Conservation (phyloP, 768 basidiomycete species). For the Xerocomus brunneocitrinus region DNA sequence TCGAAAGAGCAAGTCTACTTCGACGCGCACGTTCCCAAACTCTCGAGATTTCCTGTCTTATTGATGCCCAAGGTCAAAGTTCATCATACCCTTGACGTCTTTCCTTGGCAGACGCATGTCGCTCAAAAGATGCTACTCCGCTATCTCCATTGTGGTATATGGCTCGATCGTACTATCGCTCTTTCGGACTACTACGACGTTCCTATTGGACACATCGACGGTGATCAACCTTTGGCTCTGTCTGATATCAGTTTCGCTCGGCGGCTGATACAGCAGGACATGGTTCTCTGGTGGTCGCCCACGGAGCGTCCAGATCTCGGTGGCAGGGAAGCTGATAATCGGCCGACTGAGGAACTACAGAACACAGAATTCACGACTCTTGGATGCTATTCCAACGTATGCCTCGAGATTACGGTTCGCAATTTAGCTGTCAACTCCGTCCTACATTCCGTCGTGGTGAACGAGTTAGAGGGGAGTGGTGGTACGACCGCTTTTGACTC, state of each 20-base stretch:
- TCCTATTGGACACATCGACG: conserved; percentile 88
- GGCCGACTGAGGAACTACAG: conserved; percentile 70
- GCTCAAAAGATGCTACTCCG: conserved; percentile 79
- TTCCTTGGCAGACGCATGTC: conserved; percentile 86
- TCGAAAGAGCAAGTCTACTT: conserved; percentile 81
- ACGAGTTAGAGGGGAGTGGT: conserved; percentile 95
- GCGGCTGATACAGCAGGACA: conserved; percentile 79
- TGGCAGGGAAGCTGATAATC: conserved; percentile 83
- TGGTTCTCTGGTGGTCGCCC: conserved; percentile 95
- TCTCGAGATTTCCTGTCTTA: conserved; percentile 81
- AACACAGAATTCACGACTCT: conserved; percentile 81
- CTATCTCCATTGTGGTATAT: conserved; percentile 71
- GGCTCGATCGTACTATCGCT: conserved; percentile 75
- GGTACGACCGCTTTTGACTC: conserved; percentile 94
- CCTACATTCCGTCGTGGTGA: conserved; percentile 89
- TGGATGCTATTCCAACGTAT: conserved; percentile 91
- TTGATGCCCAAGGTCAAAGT: conserved; percentile 78
- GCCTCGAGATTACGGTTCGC: conserved; percentile 81
- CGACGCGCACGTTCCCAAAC: conserved; percentile 63
- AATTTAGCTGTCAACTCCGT: conserved; percentile 94
- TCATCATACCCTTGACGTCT: conserved; percentile 71
- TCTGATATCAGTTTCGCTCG: conserved; percentile 91
- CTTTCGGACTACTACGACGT: conserved; percentile 90
- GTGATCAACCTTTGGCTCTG: conserved; percentile 82
- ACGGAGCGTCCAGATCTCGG: conserved; percentile 88